Base-by-base conservation (phyloP, 2,329 filamentous ascomycete genomes). In the Mycosphaerelloides madeirae region DNA sequence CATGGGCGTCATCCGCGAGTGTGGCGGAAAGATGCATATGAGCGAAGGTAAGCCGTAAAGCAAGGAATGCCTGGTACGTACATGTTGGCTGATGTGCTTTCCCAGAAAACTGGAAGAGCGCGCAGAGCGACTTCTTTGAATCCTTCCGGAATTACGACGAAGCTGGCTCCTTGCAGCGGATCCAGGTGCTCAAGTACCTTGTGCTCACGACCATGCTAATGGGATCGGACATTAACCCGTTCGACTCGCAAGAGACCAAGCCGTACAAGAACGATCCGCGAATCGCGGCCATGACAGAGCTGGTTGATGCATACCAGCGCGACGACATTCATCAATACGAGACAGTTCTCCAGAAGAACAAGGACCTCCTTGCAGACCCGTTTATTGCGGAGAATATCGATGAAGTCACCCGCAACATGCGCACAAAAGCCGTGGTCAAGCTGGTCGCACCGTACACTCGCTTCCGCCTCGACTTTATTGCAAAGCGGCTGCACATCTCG, bases 11-110 rank as follows among this genome's bases (percentile, higher is more conserved):
- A 98, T 98, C 63, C 85, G 91, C 43, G 93, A 98, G 71, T 98
- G 93, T 65, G 93, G 93, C 60, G 93, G 93, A 58, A 98, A 98
- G 75, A 98, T 98, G 93, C 90, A 97, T 72, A 97, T 98, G 93
- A 93, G 87, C 66, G 93, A 98, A 75, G 71, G 71, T 68, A 66
- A 60, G 71, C 29, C 32, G 31, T 16, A 18, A 38, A 38, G 47
- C 45, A 67, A 63, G 54, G 50, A 46, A 48, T 46, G 20, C 38
- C 37, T 31, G 46, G 43, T 35, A 49, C 31, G 18, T 12, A 35
- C 28, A 31, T 41, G 44, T 41, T 18, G 38, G 49, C 62, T 63
- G 46, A 64, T 48, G 20, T 31, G 15, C 28, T 29, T 38, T 22
- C 31, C 35, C 56, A 77, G 93, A 97, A 72, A 97, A 97, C 66